These are phyloP conservation scores for Tuber indicum DNA, from an alignment of 495 filamentous ascomycete species.

Conservation along the genomic window DNA sequence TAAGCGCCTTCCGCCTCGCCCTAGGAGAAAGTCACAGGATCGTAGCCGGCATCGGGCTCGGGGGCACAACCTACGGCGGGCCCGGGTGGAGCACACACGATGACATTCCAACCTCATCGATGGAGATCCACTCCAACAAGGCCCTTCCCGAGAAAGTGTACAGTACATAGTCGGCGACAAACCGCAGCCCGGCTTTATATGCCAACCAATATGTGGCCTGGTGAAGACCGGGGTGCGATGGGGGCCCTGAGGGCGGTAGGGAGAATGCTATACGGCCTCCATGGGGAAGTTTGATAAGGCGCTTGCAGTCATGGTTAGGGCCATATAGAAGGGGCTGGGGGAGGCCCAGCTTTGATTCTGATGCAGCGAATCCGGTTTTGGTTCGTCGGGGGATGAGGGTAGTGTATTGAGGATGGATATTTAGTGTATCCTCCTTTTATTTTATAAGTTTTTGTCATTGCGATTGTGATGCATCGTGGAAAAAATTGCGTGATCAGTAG, in stretches of 20 bases:
- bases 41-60: too few relatives aligned
- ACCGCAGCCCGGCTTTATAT: constrained; percentile 69
- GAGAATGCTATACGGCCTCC: constrained; percentile 50
- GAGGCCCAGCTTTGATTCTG: constrained; percentile 52
- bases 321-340: too few relatives aligned
- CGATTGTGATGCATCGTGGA: too few relatives aligned
- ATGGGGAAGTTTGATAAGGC: constrained; percentile 55
- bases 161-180: constrained; percentile 68
- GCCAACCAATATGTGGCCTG: constrained; percentile 72
- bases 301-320: constrained; percentile 49
- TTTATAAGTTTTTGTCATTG: too few relatives aligned
- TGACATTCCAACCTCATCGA: constrained; percentile 65
- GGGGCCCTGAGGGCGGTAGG: constrained; percentile 49
- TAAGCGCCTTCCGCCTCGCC: constrained; percentile 53
- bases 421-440: too few relatives aligned
- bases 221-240: constrained; percentile 54
- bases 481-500: too few relatives aligned
- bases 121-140: constrained; percentile 71
- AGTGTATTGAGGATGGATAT: too few relatives aligned
- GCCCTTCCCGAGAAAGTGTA: constrained; percentile 65
- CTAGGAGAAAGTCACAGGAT: constrained; percentile 60
- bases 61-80: too few relatives aligned
- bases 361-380: constrained; percentile 2
- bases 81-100: constrained; percentile 56
- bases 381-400: too few relatives aligned